Evolutionary conservation across 768 basidiomycete genomes (phyloP), one percentile per base, ranked within the genome.

Genomic region (Lactarius quietus): DNA sequence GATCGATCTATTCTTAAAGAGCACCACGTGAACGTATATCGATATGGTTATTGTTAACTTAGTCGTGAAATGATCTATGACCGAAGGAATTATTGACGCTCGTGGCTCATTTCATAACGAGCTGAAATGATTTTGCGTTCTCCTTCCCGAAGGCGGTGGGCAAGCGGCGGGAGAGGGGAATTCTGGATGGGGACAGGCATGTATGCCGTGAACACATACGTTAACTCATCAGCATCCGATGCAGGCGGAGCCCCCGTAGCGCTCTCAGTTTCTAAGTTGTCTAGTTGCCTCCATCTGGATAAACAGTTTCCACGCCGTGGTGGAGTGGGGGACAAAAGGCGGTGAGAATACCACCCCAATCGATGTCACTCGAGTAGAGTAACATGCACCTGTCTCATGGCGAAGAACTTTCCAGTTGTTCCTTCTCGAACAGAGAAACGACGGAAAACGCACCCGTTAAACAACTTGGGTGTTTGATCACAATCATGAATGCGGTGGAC

Each of bases 341-440:
- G 28, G 51, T 54, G 60, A 51, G 52, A 61, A 61, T 48, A 0
- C n/a, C 7, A 39, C 20, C 15, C n/a, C 20, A 33, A 33, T 8
- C 8, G 68, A 56, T 70, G 54, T 51, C 31, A 36, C 51, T 38
- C 67, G 52, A 65, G 69, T n/a, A 59, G 41, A 52, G 61, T 53
- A 36, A 61, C 38, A 58, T 58, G 48, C 73, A 92, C 91, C 88
- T 98, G 92, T 76, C 98, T 99, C 93, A 99, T 98, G 61, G 95
- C 95, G 73, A 87, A 98, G 54, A 98, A 79, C 66, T 86, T 84
- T 20, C 92, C 91, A 5, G 87, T 85, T 29, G 84, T 81, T 71
- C 84, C 84, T 77, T 98, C 94, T 75, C 82, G 86, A 43, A 97
- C 96, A 99, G 85, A 12, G 89, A 91, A 20, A 99, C 96, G 53